These are phyloP conservation scores for Puya raimondii DNA, from an alignment of 176 grass and related monocot genomes.

Conservation along the genomic window DNA sequence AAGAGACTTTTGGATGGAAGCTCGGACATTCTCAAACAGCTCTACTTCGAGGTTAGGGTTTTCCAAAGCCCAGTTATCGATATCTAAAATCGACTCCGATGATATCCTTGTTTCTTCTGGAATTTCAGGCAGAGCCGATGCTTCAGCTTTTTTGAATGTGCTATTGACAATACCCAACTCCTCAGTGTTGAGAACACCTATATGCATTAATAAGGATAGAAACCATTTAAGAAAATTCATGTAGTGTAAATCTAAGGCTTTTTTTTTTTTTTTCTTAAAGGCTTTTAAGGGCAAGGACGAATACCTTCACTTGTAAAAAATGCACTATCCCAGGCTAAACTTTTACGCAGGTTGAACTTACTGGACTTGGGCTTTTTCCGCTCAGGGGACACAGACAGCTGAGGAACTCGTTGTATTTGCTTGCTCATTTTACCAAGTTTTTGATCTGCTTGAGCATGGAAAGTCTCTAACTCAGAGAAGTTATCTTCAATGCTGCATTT, in stretches of 20 bases:
- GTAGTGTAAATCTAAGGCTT: no score
- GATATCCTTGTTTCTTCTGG: constrained; percentile 58
- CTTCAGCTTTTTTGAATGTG: constrained; percentile 40
- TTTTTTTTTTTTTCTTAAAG: no score
- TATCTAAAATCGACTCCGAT: constrained; percentile 41
- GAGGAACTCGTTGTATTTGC: constrained; percentile 21
- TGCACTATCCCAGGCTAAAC: constrained; percentile 81
- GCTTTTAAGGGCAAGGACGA: neutral
- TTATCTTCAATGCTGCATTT: neutral
- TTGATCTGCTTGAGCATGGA: neutral
- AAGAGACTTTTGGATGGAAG: constrained; percentile 67
- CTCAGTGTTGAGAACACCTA: constrained; percentile 74
- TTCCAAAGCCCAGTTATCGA: constrained; percentile 52
- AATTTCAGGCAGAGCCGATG: constrained; percentile 40
- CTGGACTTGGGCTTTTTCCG: constrained; percentile 23
- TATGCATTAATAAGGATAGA: neutral
- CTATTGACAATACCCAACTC: constrained; percentile 64
- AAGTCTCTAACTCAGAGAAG: neutral
- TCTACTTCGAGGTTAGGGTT: constrained; percentile 41
- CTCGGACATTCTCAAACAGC: constrained; percentile 65
- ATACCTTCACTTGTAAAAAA: constrained; percentile 77
- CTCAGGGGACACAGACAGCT: constrained; percentile 46
- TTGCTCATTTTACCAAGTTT: constrained; percentile 13
- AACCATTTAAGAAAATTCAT: neutral
- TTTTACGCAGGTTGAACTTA: constrained; percentile 53